Percentiles rank a stretch among this genome's conserved stretches.
phyloP scores from a whole-genome alignment of 805 yeast species.

The Yarrowia deformans region DNA sequence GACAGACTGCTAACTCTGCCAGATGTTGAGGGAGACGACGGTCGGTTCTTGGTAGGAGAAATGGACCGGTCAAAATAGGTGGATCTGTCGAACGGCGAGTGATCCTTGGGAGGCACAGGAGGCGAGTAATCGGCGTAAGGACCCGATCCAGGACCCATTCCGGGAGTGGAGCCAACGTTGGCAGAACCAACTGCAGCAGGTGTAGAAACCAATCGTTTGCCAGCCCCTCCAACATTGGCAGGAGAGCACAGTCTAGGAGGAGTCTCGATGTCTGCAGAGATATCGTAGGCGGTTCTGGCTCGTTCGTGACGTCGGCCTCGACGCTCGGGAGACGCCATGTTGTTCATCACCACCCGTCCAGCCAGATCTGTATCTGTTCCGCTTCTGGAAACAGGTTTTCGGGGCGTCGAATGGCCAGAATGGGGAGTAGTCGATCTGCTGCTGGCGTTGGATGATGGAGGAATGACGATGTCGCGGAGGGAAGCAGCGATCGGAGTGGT shows the following conservation, averaged over 20 bases:
- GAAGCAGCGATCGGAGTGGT: not conserved
- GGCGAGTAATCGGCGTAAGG: conserved; percentile 19
- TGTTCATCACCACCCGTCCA: conserved; percentile 20
- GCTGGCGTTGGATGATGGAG: not conserved
- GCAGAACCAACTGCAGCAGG: not conserved
- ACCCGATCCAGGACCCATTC: conserved; percentile 8
- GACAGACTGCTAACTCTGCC: conserved; percentile 22
- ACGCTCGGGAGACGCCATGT: conserved; percentile 6
- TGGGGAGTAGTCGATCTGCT: conserved; percentile 3
- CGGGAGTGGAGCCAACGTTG: not conserved
- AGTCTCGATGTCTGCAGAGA: not conserved
- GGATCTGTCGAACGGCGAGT: conserved; percentile 7
- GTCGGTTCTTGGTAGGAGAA: conserved; percentile 16
- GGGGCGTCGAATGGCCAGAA: conserved; percentile 12
- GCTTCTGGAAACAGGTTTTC: conserved; percentile 12
- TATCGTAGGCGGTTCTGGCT: not conserved
- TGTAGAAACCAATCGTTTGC: not conserved
- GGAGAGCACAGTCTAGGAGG: conserved; percentile 13
- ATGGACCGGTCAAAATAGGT: conserved; percentile 29
- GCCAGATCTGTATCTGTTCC: conserved; percentile 5
- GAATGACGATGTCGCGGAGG: conserved; percentile 2
- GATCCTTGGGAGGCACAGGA: conserved; percentile 27
- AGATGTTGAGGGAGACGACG: not conserved
- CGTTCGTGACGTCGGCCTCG: conserved; percentile 23
- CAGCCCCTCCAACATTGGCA: not conserved